Evolutionary conservation across 1,284 basidiomycete species (phyloP).

Genomic region (Ceratobasidium sp.): DNA sequence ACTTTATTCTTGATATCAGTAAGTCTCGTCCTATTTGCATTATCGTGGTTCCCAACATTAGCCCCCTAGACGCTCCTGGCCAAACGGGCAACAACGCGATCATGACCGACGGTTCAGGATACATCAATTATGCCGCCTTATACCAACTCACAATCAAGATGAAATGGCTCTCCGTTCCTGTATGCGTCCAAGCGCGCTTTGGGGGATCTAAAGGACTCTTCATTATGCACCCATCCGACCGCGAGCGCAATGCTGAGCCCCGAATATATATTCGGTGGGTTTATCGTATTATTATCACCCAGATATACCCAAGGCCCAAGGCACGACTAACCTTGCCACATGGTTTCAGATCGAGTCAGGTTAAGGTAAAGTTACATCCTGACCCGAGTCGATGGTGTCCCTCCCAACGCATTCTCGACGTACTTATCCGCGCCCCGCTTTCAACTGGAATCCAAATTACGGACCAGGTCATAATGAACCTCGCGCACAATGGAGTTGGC

Average conservation of each 20-base stretch:
- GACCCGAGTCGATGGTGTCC: constrained; percentile 45
- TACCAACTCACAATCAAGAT: constrained; percentile 25
- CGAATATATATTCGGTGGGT: constrained; percentile 39
- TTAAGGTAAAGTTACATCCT: constrained; percentile 46
- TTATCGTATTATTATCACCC: not conserved
- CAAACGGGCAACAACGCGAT: constrained; percentile 31
- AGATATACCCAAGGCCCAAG: not conserved
- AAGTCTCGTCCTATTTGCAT: not conserved
- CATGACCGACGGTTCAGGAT: constrained; percentile 49
- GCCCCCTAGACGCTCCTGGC: constrained; percentile 21
- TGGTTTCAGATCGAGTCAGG: constrained; percentile 32
- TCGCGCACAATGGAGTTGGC: constrained; percentile 47
- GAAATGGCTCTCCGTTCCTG: constrained; percentile 33
- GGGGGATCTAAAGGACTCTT: constrained; percentile 48
- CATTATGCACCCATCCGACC: constrained; percentile 44
- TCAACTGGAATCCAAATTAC: constrained; percentile 29
- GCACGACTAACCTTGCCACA: constrained; percentile 8
- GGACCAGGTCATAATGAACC: constrained; percentile 46
- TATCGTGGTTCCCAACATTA: not conserved
- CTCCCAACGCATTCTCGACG: constrained; percentile 44
- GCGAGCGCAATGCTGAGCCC: constrained; percentile 1
- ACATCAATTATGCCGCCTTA: constrained; percentile 45
- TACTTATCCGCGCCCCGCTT: constrained; percentile 20
- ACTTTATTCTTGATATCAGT: constrained; percentile 46
- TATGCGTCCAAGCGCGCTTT: constrained; percentile 47